Conservation (phyloP, 805 yeast genomes). For the Candida chilensis region DNA sequence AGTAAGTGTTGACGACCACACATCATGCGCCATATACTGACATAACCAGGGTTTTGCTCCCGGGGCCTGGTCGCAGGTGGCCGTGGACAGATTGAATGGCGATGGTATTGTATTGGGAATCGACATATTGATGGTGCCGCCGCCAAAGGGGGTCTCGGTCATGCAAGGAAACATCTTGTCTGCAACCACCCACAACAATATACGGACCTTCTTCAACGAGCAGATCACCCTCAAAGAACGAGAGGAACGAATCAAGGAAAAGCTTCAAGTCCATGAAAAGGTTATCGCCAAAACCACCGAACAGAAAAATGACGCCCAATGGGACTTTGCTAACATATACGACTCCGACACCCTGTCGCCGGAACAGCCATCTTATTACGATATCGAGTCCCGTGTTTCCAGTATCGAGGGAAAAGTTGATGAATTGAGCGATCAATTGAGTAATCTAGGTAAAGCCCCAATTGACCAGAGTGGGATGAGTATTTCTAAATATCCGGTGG, state of each 20-base stretch:
- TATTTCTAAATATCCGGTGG: conserved; percentile 31
- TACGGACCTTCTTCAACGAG: conserved; percentile 39
- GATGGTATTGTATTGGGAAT: conserved; percentile 65
- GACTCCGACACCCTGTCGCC: too few species aligned
- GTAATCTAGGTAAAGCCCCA: too few species aligned
- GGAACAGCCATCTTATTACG: too few species aligned
- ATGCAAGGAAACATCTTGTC: conserved; percentile 86
- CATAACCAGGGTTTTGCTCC: conserved; percentile 68
- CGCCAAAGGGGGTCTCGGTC: conserved; percentile 72
- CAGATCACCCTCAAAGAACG: too few species aligned
- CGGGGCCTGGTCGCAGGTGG: conserved; percentile 92
- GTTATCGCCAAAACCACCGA: too few species aligned
- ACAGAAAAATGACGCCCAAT: too few species aligned
- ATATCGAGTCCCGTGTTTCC: too few species aligned
- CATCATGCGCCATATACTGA: background rate
- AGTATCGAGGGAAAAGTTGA: too few species aligned
- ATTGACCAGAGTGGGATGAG: background rate
- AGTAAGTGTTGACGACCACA: conserved; percentile 20
- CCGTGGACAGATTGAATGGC: conserved; percentile 40
- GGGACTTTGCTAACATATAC: too few species aligned
- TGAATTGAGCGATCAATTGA: too few species aligned
- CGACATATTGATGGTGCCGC: conserved; percentile 69
- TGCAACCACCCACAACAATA: conserved; percentile 46
- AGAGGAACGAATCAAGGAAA: too few species aligned
- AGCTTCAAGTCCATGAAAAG: too few species aligned